Base-by-base conservation (phyloP, 768 basidiomycete genomes). In the Psilocybe cyanescens region DNA sequence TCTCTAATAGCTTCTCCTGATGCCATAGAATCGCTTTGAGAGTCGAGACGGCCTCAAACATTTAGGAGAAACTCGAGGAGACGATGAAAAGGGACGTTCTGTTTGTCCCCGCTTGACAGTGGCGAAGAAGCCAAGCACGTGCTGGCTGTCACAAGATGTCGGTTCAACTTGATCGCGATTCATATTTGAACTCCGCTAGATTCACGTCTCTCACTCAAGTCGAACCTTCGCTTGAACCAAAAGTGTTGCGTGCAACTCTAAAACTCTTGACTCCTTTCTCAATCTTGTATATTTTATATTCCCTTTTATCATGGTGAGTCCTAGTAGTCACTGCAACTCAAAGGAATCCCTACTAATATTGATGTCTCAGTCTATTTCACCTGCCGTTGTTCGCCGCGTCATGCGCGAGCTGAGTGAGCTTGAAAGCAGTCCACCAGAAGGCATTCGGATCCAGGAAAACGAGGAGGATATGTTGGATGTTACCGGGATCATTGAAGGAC, bases 381-480 rank as follows among this genome's bases (percentile, higher is more conserved):
- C 88, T 60, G 72, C 84, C 59, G 86, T 86, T 45, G 84, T 94
- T 77, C 93, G 95, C 65, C 89, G 92, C 62, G 78, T 97, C 70
- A 91, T 96, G 83, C 88, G 92, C 56, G 95, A 97, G 77, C 82
- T 95, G 47, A 83, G 80, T 41, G 89, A 92, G 67, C 85, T 98
- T 61, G 87, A 88, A 75, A 89, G 82, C 63, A 88, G 80, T 63
- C 95, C 95, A 37, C 92, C 91, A 11, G 95, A 97, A 70, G 95
- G 95, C n/a, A 94, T 97, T 71, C 88, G 95, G 67, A 83, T 97
- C 30, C 85, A 89, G 58, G 86, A 90, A 3, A 90, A 81, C 62
- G 95, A 97, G 55, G 92, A 96, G 70, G 92, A 97, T 70, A 88
- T 97, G 78, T 77, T 95, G 19, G 90, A 94, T 71, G 82, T 98